Percentiles rank a stretch among this genome's conserved stretches.
Conservation (phyloP, 768 basidiomycete species). For the Auricularia cornea region DNA sequence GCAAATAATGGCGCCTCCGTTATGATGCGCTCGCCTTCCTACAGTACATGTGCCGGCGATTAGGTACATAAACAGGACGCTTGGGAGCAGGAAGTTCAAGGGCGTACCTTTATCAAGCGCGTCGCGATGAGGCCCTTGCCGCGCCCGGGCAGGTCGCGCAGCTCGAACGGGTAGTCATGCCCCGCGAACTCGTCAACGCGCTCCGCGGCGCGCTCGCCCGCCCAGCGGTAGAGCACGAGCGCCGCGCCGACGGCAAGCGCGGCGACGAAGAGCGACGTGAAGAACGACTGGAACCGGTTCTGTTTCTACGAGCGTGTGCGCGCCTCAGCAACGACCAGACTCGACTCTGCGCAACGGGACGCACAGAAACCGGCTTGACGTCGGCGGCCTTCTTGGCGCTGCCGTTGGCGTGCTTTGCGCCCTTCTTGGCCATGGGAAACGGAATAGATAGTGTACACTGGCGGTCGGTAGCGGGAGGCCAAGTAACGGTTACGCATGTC, state of each 20-base stretch:
- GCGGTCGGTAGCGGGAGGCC: too few species aligned
- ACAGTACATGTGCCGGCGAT: neutral
- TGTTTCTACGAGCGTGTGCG: neutral
- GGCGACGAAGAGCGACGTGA: neutral
- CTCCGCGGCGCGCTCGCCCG: neutral
- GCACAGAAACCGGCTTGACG: neutral
- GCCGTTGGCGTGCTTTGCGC: too few species aligned
- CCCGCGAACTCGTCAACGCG: neutral
- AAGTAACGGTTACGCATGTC: too few species aligned
- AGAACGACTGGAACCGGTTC: neutral
- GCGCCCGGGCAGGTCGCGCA: conserved; percentile 43
- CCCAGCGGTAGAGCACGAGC: neutral
- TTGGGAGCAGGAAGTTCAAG: too few species aligned
- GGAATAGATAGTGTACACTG: too few species aligned
- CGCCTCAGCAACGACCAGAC: neutral
- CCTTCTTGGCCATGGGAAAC: too few species aligned
- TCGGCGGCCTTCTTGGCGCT: too few species aligned
- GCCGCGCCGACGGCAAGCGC: neutral
- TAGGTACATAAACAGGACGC: neutral
- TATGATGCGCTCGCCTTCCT: neutral
- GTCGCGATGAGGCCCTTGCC: conserved; percentile 48
- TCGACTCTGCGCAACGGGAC: neutral
- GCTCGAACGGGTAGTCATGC: conserved; percentile 10
- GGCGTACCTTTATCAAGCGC: conserved; percentile 33
- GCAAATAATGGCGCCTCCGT: neutral